Evolutionary conservation across 139 green algal species (phyloP), one percentile per base, ranked within the genome.

Genomic region (Tetraselmis striata): DNA sequence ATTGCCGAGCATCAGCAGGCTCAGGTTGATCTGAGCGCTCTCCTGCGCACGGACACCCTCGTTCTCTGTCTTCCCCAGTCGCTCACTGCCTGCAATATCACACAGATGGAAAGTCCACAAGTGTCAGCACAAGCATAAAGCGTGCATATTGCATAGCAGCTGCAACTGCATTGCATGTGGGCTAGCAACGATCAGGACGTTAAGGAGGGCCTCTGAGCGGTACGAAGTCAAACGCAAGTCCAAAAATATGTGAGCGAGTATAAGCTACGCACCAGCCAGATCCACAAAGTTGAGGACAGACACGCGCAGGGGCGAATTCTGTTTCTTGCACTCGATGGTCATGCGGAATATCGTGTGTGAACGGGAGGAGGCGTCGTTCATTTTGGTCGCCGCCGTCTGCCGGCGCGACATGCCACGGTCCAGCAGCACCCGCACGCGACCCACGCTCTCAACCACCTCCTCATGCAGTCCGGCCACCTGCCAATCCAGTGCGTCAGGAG

Each of bases 261-360:
- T n/a, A n/a, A n/a, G n/a, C n/a, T n/a, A n/a, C 45, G 5, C 45
- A 67, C 74, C 76, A n/a, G 79, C 79, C 1, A 85, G 82, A 30
- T 88, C 85, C n/a, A 88, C 84, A 67, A 88, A 81, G 76, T 83
- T 83, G 67, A 86, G 79, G 76, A 79, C 76, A 28, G 82, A 82
- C 28, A 88, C 79, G n/a, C 76, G 31, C 45, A 84, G 5, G 23
- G 59, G 29, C 23, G 30, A 2, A 23, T n/a, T 29, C 77, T 67
- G 0, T 2, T 32, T 0, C 23, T 31, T 1, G 24, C 0, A 29
- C 77, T 88, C 81, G 59, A 88, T 31, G 25, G 31, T 80, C 2
- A 88, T 67, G 28, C 77, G 80, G 59, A 81, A 83, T 2, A 88
- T 76, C 5, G 31, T 31, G 78, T 86, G 84, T 26, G 30, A 80